These are phyloP conservation scores for Penicillium sp. DNA, from an alignment of 2,329 filamentous ascomycete species.

Conservation along the genomic window DNA sequence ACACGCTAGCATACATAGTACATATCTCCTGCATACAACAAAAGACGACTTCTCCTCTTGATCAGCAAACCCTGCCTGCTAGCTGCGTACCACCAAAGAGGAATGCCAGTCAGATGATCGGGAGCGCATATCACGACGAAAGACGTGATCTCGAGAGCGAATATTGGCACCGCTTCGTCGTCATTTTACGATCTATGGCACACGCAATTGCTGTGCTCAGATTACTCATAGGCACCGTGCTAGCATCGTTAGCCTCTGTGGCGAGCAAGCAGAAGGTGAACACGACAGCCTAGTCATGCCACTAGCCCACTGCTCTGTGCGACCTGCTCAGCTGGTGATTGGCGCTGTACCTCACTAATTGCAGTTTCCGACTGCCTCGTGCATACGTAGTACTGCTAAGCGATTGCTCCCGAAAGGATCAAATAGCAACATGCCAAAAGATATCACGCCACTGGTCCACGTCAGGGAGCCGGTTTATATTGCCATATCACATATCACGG, in stretches of 20 bases:
- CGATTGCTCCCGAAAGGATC: too few relatives aligned
- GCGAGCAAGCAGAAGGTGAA: not conserved
- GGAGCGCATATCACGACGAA: too few relatives aligned
- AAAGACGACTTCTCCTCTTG: too few relatives aligned
- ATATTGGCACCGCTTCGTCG: too few relatives aligned
- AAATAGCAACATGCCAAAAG: not conserved
- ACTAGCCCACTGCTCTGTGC: not conserved
- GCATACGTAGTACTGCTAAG: too few relatives aligned
- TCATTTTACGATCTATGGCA: not conserved
- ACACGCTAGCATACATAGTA: not conserved
- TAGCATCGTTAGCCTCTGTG: too few relatives aligned
- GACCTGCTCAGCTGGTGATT: not conserved
- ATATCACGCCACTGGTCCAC: not conserved
- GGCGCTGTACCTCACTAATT: not conserved
- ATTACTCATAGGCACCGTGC: too few relatives aligned
- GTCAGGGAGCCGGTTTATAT: not conserved
- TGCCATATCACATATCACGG: not conserved
- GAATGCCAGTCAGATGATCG: not conserved
- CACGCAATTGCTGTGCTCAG: not conserved
- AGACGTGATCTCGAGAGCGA: not conserved
- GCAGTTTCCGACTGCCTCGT: not conserved
- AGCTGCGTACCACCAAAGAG: not conserved
- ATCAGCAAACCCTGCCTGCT: too few relatives aligned
- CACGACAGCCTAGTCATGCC: not conserved
- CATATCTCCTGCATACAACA: not conserved